Evolutionary conservation across 768 basidiomycete species (phyloP).

Genomic region (Pleurotus cornucopiae): DNA sequence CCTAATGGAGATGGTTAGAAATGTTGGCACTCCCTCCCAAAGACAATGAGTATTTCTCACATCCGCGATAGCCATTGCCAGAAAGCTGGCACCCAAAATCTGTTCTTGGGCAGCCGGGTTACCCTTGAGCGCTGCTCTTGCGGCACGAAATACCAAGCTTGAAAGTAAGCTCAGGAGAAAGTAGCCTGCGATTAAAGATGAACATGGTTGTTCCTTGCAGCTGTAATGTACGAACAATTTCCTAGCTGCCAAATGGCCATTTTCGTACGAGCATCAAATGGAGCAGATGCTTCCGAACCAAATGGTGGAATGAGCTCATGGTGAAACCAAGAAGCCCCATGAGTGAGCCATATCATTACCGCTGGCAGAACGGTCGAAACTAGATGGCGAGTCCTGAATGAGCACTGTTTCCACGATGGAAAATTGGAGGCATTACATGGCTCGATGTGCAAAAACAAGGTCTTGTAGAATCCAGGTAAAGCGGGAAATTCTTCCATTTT

Average conservation of each 20-base stretch:
- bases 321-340: constrained; percentile 59
- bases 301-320: constrained; percentile 46
- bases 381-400: constrained; percentile 14
- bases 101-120: constrained; percentile 64
- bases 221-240: constrained; percentile 37
- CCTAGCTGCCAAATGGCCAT: constrained; percentile 62
- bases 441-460: constrained; percentile 55
- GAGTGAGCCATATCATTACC: constrained; percentile 43
- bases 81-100: constrained; percentile 58
- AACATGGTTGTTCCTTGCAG: not conserved
- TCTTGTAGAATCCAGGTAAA: constrained; percentile 51
- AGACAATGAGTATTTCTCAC: constrained; percentile 33
- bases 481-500: constrained; percentile 34
- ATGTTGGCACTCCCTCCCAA: not conserved
- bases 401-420: not conserved
- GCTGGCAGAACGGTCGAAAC: constrained; percentile 50
- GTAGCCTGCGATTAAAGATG: constrained; percentile 39
- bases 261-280: constrained; percentile 35
- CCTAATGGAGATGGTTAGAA: constrained; percentile 25
- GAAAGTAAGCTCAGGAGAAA: constrained; percentile 61
- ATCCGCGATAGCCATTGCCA: constrained; percentile 66
- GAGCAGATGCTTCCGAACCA: constrained; percentile 20
- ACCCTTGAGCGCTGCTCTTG: constrained; percentile 52
- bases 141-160: constrained; percentile 62
- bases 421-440: constrained; percentile 32